Conservation (phyloP, 169 alveolate genomes). For the Neospora caninum region DNA sequence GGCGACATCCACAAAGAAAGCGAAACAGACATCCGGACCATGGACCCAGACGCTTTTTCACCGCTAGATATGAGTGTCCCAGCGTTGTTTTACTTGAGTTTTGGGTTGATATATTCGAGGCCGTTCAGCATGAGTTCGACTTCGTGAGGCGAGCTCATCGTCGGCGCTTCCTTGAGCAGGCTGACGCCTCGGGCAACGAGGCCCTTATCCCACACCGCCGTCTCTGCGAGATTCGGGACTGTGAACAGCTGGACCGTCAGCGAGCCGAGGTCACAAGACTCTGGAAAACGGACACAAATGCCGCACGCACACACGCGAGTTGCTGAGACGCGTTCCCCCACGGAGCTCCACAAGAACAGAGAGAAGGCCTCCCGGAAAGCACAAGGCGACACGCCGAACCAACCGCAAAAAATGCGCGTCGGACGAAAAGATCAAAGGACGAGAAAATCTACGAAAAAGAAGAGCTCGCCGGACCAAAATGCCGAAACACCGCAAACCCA, state of each 20-base stretch:
- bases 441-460: too few relatives aligned
- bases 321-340: neutral
- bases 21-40: too few relatives aligned
- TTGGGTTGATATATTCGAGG: neutral
- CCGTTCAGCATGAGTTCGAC: neutral
- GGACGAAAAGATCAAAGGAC: too few relatives aligned
- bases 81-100: slow-evolving; percentile 9
- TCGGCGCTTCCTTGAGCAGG: neutral
- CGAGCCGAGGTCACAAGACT: slow-evolving; percentile 10
- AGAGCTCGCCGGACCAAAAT: too few relatives aligned
- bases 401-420: too few relatives aligned
- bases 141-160: neutral
- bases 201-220: slow-evolving; percentile 20
- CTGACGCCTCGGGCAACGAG: neutral
- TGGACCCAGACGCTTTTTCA: too few relatives aligned
- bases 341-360: neutral
- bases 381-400: too few relatives aligned
- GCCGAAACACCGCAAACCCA: too few relatives aligned
- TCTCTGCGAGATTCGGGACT: neutral
- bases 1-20: too few relatives aligned
- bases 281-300: neutral
- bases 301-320: neutral
- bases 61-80: too few relatives aligned
- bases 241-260: slow-evolving; percentile 40
- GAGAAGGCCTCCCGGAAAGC: neutral